A percentile compares a stretch with the other conserved stretches of the same genome.
These are phyloP conservation scores for Cladosporium phlei DNA, from an alignment of 2,329 filamentous ascomycete species.

Conservation along the genomic window DNA sequence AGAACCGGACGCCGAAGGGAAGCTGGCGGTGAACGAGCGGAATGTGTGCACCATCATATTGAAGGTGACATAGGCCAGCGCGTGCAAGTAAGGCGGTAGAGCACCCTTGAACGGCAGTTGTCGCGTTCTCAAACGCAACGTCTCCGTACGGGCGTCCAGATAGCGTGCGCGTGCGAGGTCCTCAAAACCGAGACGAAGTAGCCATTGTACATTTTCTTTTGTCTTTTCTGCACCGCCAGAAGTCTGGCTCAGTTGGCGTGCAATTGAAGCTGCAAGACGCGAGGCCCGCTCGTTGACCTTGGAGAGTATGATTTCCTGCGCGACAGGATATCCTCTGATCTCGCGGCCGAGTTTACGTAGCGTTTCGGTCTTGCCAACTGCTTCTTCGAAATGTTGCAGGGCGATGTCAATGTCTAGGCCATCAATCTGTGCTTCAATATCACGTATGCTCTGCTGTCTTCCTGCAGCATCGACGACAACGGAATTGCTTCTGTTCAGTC, in stretches of 20 bases:
- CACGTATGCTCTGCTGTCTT: conserved; percentile 90
- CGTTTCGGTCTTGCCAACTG: conserved; percentile 79
- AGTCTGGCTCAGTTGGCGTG: conserved; percentile 70
- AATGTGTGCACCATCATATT: conserved; percentile 91
- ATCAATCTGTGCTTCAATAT: conserved; percentile 93
- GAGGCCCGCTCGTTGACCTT: conserved; percentile 83
- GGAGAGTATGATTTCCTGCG: conserved; percentile 85
- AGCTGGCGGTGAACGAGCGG: conserved; percentile 39
- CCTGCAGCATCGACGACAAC: conserved; percentile 94
- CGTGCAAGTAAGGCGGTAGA: conserved; percentile 87
- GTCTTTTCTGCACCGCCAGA: conserved; percentile 74
- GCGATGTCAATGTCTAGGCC: conserved; percentile 95
- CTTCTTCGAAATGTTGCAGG: conserved; percentile 78
- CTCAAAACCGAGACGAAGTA: conserved; percentile 82
- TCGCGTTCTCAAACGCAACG: conserved; percentile 76
- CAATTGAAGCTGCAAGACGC: conserved; percentile 70
- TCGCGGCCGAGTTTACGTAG: conserved; percentile 72
- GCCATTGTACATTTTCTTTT: conserved; percentile 75
- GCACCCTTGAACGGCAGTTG: conserved; percentile 95
- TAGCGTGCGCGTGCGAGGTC: conserved; percentile 85
- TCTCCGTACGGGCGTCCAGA: conserved; percentile 69
- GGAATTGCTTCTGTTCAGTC: conserved; percentile 27
- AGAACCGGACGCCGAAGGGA: conserved; percentile 82
- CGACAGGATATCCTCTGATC: conserved; percentile 78
- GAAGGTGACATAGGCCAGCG: conserved; percentile 93